These are phyloP conservation scores for Chrysopogon serrulatus DNA, from an alignment of 176 grass and related monocot genomes.

Conservation along the genomic window DNA sequence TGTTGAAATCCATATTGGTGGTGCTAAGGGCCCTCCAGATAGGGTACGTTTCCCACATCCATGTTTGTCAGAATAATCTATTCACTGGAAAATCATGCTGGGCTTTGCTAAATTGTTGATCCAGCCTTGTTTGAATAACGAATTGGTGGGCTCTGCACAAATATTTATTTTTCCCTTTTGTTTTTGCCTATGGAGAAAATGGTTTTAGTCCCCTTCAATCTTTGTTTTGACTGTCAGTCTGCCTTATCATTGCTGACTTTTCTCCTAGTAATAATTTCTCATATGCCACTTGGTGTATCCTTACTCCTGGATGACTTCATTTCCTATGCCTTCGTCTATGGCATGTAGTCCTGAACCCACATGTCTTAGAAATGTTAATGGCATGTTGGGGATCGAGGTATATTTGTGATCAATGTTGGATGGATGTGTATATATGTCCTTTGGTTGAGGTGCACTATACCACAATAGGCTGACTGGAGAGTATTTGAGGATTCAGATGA, in stretches of 20 bases:
- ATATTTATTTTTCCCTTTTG: background rate
- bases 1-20: constrained; percentile 87
- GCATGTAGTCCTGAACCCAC: background rate
- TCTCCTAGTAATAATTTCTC: background rate
- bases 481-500: constrained; percentile 9
- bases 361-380: background rate
- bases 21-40: constrained; percentile 83
- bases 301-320: background rate
- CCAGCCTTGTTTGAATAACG: constrained; percentile 22
- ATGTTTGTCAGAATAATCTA: background rate
- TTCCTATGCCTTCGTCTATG: background rate
- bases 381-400: background rate
- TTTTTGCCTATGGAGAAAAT: background rate
- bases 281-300: background rate
- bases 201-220: background rate
- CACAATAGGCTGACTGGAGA: background rate
- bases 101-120: background rate
- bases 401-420: background rate
- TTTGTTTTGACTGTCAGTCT: background rate
- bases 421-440: background rate
- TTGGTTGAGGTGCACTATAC: background rate
- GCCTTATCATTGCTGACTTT: background rate
- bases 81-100: background rate
- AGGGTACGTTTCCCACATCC: constrained; percentile 47
- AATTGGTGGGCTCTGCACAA: background rate